Base-by-base conservation (phyloP, 2,329 filamentous ascomycete genomes). In the Aureobasidium pullulans region DNA sequence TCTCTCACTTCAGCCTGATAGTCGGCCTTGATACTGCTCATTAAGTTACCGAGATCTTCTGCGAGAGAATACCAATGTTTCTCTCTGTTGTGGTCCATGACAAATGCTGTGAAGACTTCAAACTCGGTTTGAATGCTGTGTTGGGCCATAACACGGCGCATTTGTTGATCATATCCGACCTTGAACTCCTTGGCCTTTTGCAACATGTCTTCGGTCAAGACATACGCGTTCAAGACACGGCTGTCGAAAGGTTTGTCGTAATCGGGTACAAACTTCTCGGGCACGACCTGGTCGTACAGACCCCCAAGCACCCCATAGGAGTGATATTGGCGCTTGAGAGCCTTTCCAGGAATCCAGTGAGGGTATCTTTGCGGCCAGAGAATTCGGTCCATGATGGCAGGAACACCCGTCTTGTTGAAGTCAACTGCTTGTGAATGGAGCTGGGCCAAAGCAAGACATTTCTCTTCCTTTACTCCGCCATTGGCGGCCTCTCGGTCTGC, bases 401-500 rank as follows among this genome's bases (percentile, higher is more conserved):
- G 83, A 9, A 87, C 80, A 0, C 94, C 94, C 1, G 90, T 93
- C 75, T 99, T 99, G 46, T 89, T 86, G 69, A 94, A 99, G 71
- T 99, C 94, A 0, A 99, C 94, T 0, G 94, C 93, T 65, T 86
- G 84, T 0, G 94, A 97, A 70, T 99, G 94, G 2, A 97, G 76
- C 8, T 81, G 76, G 2, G 93, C 91, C 4, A 97, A 78, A 53
- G 84, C 76, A 0, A 94, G 73, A 66, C 92, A 97, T 60, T 81
- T 84, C 0, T 76, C 65, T 63, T 86, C 79, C 64, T 84, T 86
- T 0, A 93, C 85, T 0, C 91, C 89, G 1, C 78, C 69, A 73
- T 66, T 4, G 81, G 74, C 8, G n/a, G 34, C 36, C 10, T 56
- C 10, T 66, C 71, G 68, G 44, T 99, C 94, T 0, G 90, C 86